Percentiles rank a stretch among this genome's conserved stretches.
Conservation (phyloP, 257 asterid genomes). For the Nicotiana obtusifolia region DNA sequence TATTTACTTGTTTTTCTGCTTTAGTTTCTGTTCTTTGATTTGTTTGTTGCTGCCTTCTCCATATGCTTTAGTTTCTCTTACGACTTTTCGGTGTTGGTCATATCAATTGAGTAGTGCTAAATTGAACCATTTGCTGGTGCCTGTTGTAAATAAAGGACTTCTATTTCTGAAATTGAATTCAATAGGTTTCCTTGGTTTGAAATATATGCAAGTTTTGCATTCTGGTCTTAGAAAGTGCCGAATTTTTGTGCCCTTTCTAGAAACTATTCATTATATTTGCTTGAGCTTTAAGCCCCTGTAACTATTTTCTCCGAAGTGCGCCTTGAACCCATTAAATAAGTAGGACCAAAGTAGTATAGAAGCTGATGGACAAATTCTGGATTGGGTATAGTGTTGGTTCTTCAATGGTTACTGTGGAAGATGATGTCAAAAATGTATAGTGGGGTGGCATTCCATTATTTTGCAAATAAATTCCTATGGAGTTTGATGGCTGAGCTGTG, state of each 20-base stretch:
- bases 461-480: not conserved
- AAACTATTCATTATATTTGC: too few species aligned
- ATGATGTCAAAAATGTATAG: not conserved
- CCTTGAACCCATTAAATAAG: not conserved
- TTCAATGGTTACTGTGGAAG: not conserved
- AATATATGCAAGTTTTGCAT: too few species aligned
- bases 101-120: not conserved
- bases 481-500: not conserved
- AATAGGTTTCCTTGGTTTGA: too few species aligned
- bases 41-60: not conserved
- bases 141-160: too few species aligned
- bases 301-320: not conserved
- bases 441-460: not conserved
- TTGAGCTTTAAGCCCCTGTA: not conserved
- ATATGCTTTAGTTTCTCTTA: not conserved
- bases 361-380: not conserved
- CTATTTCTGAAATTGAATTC: too few species aligned
- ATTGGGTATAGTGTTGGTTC: not conserved
- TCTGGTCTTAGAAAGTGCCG: too few species aligned
- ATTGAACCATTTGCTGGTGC: too few species aligned
- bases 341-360: not conserved
- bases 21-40: not conserved
- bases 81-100: not conserved
- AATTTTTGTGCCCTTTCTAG: too few species aligned
- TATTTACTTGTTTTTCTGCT: not conserved